A percentile compares a stretch with the other conserved stretches of the same genome.
phyloP scores from a whole-genome alignment of 208 protist genomes.

The Acanthamoeba lenticulata region DNA sequence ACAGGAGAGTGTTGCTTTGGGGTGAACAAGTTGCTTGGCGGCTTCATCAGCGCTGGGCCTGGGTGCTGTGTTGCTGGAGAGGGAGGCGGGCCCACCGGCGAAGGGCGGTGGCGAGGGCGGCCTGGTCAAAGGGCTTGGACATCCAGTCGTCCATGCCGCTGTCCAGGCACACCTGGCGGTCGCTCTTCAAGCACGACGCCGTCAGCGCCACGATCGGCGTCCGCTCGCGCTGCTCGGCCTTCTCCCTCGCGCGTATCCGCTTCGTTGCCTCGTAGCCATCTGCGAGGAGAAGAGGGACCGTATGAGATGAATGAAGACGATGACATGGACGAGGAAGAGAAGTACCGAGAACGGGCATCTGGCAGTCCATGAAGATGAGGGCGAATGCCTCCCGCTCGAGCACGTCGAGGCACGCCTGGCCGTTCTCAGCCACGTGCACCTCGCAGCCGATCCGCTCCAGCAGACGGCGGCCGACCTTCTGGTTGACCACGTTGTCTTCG shows the following conservation, averaged over 20 bases:
- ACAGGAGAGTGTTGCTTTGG: too few species aligned
- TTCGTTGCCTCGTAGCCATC: slow-evolving; percentile 29
- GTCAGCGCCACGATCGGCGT: slow-evolving; percentile 14
- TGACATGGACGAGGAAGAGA: background rate
- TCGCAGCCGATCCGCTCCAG: background rate
- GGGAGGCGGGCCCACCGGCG: background rate
- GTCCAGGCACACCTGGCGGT: slow-evolving; percentile 3
- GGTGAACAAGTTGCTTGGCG: too few species aligned
- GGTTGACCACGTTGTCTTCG: slow-evolving; percentile 42
- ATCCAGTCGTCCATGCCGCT: slow-evolving; percentile 62
- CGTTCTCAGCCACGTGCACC: background rate
- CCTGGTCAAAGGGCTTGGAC: slow-evolving; percentile 23
- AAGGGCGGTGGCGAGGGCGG: background rate
- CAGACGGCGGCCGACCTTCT: background rate
- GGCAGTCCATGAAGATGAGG: background rate
- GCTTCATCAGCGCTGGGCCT: background rate
- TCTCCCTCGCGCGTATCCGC: background rate
- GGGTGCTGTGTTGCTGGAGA: too few species aligned
- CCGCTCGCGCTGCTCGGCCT: background rate
- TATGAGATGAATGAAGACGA: background rate
- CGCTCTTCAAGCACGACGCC: background rate
- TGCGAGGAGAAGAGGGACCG: background rate
- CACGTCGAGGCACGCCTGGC: background rate
- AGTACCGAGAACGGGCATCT: background rate
- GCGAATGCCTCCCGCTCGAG: background rate